Percentiles rank a stretch among this genome's conserved stretches.
phyloP scores from a whole-genome alignment of 306 rosid species.

The Prunus padus region DNA sequence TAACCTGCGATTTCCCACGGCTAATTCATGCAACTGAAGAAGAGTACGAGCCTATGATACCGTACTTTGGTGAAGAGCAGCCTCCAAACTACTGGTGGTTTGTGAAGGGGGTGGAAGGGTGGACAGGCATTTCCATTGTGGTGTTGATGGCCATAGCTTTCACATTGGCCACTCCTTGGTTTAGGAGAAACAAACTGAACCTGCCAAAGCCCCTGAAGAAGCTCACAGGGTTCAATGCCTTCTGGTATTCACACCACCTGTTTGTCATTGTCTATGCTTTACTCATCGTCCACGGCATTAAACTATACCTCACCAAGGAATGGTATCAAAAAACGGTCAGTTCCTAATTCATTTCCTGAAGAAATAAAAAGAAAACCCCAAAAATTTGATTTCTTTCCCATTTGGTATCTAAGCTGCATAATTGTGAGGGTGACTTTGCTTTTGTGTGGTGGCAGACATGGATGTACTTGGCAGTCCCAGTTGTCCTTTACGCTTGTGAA shows the following conservation, averaged over 20 bases:
- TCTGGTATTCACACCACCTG: conserved; percentile 67
- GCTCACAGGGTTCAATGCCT: conserved; percentile 63
- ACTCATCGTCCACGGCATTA: conserved; percentile 48
- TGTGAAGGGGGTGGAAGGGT: conserved; percentile 51
- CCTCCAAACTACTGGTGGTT: conserved; percentile 56
- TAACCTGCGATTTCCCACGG: conserved; percentile 54
- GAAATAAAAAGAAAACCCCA: neutral
- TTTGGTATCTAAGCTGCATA: neutral
- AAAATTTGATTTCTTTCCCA: too few relatives aligned
- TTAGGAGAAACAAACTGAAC: conserved; percentile 54
- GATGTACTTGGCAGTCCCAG: conserved; percentile 59
- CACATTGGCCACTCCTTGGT: conserved; percentile 63
- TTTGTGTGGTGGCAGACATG: conserved; percentile 38
- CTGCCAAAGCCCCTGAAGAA: conserved; percentile 46
- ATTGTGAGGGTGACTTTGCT: neutral
- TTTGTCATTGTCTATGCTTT: conserved; percentile 54
- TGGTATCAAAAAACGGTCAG: conserved; percentile 50
- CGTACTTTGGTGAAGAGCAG: conserved; percentile 45
- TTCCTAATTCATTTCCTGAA: neutral
- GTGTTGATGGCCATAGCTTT: conserved; percentile 60
- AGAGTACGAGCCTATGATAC: conserved; percentile 37
- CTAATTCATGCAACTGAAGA: conserved; percentile 37
- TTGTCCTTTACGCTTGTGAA: conserved; percentile 43
- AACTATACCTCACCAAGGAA: conserved; percentile 48
- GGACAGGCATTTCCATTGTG: conserved; percentile 40